Percentiles rank a stretch among this genome's conserved stretches.
These are phyloP conservation scores for Xanthoconium separans DNA, from an alignment of 1,284 basidiomycete species.

Conservation along the genomic window DNA sequence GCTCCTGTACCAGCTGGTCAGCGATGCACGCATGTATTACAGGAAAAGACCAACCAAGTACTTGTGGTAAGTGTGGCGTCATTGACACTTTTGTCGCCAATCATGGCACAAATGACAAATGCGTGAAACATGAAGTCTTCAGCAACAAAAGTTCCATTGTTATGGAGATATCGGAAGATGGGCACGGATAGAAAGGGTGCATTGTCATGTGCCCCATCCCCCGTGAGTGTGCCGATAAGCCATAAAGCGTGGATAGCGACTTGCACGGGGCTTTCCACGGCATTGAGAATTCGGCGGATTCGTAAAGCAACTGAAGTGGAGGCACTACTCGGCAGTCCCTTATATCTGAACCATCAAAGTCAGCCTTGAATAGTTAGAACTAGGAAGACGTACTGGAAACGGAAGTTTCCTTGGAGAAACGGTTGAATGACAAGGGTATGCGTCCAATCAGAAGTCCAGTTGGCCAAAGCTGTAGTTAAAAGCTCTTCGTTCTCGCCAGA, in stretches of 20 bases:
- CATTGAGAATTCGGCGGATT: conserved; percentile 21
- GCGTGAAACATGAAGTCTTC: conserved; percentile 37
- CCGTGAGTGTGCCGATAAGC: conserved; percentile 41
- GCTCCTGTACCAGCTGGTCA: conserved; percentile 24
- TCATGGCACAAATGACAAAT: conserved; percentile 48
- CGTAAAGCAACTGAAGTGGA: conserved; percentile 13
- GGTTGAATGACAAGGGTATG: conserved; percentile 25
- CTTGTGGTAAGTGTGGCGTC: conserved; percentile 46
- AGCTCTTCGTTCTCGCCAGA: conserved; percentile 5
- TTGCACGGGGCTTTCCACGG: conserved; percentile 28
- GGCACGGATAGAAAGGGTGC: conserved; percentile 29
- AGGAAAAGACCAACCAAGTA: conserved; percentile 37
- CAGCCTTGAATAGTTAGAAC: neutral
- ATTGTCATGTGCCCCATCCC: conserved; percentile 6
- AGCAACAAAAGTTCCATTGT: conserved; percentile 26
- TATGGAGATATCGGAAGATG: conserved; percentile 30
- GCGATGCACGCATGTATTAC: neutral
- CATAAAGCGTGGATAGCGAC: conserved; percentile 48
- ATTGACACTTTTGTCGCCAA: conserved; percentile 58
- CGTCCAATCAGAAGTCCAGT: conserved; percentile 33
- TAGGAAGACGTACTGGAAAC: conserved; percentile 24
- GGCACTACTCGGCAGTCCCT: conserved; percentile 2
- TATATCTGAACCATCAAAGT: conserved; percentile 20
- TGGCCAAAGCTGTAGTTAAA: conserved; percentile 19
- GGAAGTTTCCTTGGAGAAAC: conserved; percentile 17